Evolutionary conservation across 192 early-diverging fungal species (phyloP).

Genomic region (Coemansia sp.): DNA sequence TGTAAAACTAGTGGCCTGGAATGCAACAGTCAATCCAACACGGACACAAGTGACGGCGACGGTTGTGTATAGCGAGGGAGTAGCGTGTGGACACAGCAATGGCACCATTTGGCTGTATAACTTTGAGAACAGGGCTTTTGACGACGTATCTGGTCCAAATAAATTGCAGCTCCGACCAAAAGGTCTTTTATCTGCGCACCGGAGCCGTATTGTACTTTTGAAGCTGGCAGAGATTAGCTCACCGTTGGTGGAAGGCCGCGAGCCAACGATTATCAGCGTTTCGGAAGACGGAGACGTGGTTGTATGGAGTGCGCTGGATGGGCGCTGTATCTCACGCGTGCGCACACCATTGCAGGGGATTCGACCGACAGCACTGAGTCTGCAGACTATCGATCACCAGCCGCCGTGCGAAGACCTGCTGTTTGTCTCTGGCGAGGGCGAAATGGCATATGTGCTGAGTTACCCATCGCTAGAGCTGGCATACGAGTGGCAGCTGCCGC

Average conservation of each 20-base stretch:
- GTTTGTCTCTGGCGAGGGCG: slow-evolving; percentile 42
- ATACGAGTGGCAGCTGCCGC: slow-evolving; percentile 43
- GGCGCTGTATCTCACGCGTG: slow-evolving; percentile 43
- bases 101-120: slow-evolving; percentile 51
- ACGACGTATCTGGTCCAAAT: background rate
- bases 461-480: slow-evolving; percentile 48
- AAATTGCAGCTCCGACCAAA: slow-evolving; percentile 26
- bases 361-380: slow-evolving; percentile 23
- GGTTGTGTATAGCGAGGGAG: slow-evolving; percentile 25
- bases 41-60: slow-evolving; percentile 29
- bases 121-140: slow-evolving; percentile 1
- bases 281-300: slow-evolving; percentile 40
- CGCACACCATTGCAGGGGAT: slow-evolving; percentile 28
- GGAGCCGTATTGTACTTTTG: slow-evolving; percentile 24
- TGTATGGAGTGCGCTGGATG: slow-evolving; percentile 43
- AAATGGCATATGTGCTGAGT: slow-evolving; percentile 27
- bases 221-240: slow-evolving; percentile 33
- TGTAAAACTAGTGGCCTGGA: slow-evolving; percentile 39
- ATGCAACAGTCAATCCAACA: slow-evolving; percentile 41
- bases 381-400: slow-evolving; percentile 45
- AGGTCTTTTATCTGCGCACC: slow-evolving; percentile 33
- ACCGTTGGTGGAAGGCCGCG: slow-evolving; percentile 27
- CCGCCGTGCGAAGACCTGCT: slow-evolving; percentile 42
- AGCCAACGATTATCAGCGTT: slow-evolving; percentile 39
- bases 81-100: slow-evolving; percentile 42